phyloP scores from a whole-genome alignment of 139 green algal species.

The Edaphochlamys debaryana region DNA sequence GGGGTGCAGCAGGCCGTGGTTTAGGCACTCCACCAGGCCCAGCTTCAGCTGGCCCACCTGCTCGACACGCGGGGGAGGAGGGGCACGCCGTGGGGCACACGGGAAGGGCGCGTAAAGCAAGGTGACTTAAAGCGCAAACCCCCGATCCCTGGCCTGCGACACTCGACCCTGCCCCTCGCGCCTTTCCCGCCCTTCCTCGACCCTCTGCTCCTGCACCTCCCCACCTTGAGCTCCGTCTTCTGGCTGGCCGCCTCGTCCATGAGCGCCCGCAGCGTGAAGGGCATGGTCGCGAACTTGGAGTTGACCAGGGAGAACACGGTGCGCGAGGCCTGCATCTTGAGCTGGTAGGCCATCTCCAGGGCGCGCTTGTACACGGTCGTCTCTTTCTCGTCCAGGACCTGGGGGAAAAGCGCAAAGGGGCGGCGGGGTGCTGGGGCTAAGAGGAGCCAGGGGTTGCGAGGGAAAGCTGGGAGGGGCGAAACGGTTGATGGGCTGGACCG shows the following conservation, averaged over 20 bases:
- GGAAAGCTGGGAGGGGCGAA: neutral
- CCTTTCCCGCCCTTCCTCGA: neutral
- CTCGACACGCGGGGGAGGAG: too few relatives aligned
- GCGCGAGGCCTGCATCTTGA: constrained; percentile 89
- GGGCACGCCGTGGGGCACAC: neutral
- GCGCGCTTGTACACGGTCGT: constrained; percentile 98
- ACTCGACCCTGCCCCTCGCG: neutral
- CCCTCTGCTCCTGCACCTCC: too few relatives aligned
- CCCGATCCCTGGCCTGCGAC: too few relatives aligned
- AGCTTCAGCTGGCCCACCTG: constrained; percentile 50
- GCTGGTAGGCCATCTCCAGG: constrained; percentile 90
- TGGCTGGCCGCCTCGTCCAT: constrained; percentile 37
- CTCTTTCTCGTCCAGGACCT: constrained; percentile 93
- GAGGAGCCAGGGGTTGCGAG: neutral
- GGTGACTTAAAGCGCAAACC: too few relatives aligned
- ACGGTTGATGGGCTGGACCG: neutral
- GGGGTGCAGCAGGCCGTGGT: constrained; percentile 91
- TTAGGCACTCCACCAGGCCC: constrained; percentile 93
- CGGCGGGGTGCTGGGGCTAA: neutral
- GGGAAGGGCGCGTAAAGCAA: neutral
- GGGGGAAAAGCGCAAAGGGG: neutral
- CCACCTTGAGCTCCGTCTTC: constrained; percentile 36
- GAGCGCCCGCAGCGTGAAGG: constrained; percentile 88
- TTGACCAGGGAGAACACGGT: constrained; percentile 88
- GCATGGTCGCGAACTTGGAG: constrained; percentile 89